Evolutionary conservation across 2,329 filamentous ascomycete species (phyloP).

Genomic region (Colletotrichum graminicola): DNA sequence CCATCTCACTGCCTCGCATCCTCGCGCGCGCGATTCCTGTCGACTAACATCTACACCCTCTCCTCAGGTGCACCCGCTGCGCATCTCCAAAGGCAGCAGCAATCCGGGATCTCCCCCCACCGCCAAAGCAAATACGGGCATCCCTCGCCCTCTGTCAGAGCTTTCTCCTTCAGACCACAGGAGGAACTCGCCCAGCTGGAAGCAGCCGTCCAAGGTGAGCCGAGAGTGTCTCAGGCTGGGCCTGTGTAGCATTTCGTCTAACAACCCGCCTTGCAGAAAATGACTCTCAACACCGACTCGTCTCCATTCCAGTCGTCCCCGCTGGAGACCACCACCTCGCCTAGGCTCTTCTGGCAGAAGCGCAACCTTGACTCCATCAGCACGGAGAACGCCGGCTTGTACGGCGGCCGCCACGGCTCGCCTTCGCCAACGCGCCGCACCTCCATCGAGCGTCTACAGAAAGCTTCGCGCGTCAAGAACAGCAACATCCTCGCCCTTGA

Average conservation of each 20-base stretch:
- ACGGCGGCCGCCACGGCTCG: conserved; percentile 69
- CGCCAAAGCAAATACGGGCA: conserved; percentile 73
- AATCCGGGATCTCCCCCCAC: conserved; percentile 67
- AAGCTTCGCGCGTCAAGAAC: conserved; percentile 95
- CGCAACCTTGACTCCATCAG: conserved; percentile 70
- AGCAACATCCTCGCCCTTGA: conserved; percentile 97
- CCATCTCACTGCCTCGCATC: not conserved
- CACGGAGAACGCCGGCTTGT: conserved; percentile 78
- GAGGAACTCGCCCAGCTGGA: conserved; percentile 93
- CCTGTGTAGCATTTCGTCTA: conserved; percentile 44
- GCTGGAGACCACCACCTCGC: conserved; percentile 75
- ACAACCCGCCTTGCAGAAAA: conserved; percentile 66
- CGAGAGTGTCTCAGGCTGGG: conserved; percentile 43
- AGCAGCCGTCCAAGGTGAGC: conserved; percentile 80
- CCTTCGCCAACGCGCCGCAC: conserved; percentile 83
- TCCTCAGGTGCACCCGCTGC: conserved; percentile 78
- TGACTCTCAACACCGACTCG: conserved; percentile 77
- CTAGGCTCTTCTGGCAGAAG: conserved; percentile 92
- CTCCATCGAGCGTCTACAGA: conserved; percentile 95
- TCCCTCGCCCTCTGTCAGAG: conserved; percentile 85
- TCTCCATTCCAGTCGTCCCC: conserved; percentile 91
- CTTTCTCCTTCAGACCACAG: conserved; percentile 87
- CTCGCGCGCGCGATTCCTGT: not conserved
- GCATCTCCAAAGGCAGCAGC: conserved; percentile 77
- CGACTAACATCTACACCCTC: conserved; percentile 12